These are phyloP conservation scores for Pneumocystis oryctolagi DNA, from an alignment of 1,139 yeast species.

Conservation along the genomic window DNA sequence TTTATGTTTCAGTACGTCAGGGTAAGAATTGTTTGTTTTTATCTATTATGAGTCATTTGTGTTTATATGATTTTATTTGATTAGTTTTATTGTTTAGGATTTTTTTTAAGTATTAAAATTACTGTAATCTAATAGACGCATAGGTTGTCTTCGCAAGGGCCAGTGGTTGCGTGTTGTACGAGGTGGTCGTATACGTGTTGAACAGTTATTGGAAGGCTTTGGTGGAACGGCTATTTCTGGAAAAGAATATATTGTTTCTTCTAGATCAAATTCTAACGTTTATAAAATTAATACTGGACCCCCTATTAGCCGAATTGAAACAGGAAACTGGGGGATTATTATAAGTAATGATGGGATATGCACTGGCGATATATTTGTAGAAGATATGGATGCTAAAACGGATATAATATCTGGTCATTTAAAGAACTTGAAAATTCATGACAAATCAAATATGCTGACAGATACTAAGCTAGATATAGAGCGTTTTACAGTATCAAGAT, in stretches of 20 bases:
- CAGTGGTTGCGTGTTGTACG: not conserved
- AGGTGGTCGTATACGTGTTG: not conserved
- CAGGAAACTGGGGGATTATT: slow-evolving; percentile 87
- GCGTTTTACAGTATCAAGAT: slow-evolving; percentile 14
- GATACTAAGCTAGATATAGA: not conserved
- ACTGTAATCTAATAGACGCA: not conserved
- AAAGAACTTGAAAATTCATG: not conserved
- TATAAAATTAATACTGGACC: not conserved
- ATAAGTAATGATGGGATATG: slow-evolving; percentile 59
- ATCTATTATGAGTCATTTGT: not conserved
- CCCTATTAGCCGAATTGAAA: slow-evolving; percentile 16
- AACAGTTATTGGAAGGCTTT: not conserved
- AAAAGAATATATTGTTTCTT: not conserved
- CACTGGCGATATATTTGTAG: slow-evolving; percentile 81
- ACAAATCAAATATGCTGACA: not conserved
- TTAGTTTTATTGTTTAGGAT: not conserved
- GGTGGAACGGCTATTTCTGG: not conserved
- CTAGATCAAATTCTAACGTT: not conserved
- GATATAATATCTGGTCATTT: slow-evolving; percentile 53
- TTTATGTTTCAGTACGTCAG: not conserved
- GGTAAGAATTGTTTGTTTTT: not conserved
- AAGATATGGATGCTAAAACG: slow-evolving; percentile 21
- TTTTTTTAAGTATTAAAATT: not conserved
- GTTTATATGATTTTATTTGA: not conserved
- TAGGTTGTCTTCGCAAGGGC: not conserved